A percentile compares a stretch with the other conserved stretches of the same genome.
Evolutionary conservation across 2,329 filamentous ascomycete genomes (phyloP).

Genomic region (Pestalotiopsis sp.): DNA sequence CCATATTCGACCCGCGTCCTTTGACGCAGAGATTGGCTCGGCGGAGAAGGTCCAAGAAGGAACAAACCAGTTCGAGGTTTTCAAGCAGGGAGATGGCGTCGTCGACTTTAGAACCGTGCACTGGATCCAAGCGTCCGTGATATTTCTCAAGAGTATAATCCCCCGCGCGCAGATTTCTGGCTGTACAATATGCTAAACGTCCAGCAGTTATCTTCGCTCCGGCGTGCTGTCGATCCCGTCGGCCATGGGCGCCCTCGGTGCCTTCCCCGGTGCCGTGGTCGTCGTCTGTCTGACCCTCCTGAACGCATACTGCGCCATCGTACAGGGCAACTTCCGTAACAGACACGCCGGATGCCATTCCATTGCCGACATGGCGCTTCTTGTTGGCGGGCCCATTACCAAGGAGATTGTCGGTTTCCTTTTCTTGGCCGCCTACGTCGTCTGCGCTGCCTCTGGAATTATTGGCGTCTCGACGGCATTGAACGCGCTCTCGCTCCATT

Average conservation of each 20-base stretch:
- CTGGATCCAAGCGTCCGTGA: conserved; percentile 48
- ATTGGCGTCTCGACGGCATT: conserved; percentile 60
- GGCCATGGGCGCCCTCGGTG: conserved; percentile 43
- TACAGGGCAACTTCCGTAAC: conserved; percentile 42
- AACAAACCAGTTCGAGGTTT: conserved; percentile 38
- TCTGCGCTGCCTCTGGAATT: conserved; percentile 58
- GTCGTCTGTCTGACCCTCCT: conserved; percentile 42
- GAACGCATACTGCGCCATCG: conserved; percentile 39
- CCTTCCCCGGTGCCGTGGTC: conserved; percentile 43
- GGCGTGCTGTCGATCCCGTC: conserved; percentile 44
- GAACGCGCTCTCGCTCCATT: conserved; percentile 60
- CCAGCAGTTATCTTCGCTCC: conserved; percentile 40
- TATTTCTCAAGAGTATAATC: conserved; percentile 43
- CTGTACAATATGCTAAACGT: neutral
- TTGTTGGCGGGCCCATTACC: conserved; percentile 52
- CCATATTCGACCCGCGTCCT: neutral
- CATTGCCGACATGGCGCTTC: conserved; percentile 56
- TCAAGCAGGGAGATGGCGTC: conserved; percentile 42
- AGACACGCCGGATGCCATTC: conserved; percentile 39
- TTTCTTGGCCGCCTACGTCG: conserved; percentile 59
- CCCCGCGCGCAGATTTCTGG: neutral
- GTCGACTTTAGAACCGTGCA: conserved; percentile 50
- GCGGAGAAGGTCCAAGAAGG: neutral
- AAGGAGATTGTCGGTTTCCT: conserved; percentile 55
- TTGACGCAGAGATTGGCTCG: neutral